These are phyloP conservation scores for Ophiostoma sp. DNA, from an alignment of 2,329 filamentous ascomycete genomes.

Conservation along the genomic window DNA sequence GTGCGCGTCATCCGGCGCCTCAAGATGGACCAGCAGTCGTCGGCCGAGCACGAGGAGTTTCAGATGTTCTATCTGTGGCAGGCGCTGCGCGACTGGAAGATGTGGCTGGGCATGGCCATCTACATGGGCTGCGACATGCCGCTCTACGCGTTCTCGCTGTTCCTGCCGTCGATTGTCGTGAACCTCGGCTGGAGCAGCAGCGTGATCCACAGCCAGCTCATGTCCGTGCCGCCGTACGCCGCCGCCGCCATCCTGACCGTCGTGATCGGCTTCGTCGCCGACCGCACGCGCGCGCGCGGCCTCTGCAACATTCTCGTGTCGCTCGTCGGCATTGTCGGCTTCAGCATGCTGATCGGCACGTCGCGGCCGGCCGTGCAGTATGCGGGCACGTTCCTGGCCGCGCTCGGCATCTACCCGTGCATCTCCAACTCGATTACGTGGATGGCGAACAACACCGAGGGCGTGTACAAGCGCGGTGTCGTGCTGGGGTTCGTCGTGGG, in stretches of 20 bases:
- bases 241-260: conserved; percentile 65
- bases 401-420: conserved; percentile 81
- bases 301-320: conserved; percentile 72
- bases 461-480: conserved; percentile 85
- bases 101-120: conserved; percentile 45
- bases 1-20: conserved; percentile 63
- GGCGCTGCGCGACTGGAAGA: conserved; percentile 73
- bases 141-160: conserved; percentile 48
- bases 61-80: conserved; percentile 64
- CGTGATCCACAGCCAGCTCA: conserved; percentile 60
- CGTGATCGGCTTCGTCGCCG: conserved; percentile 66
- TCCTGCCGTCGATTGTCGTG: conserved; percentile 54
- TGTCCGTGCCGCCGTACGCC: conserved; percentile 71
- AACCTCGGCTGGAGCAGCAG: conserved; percentile 38
- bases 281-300: conserved; percentile 66
- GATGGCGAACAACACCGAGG: conserved; percentile 82
- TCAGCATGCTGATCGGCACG: conserved; percentile 69
- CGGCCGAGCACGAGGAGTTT: conserved; percentile 64
- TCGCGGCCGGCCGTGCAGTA: conserved; percentile 65
- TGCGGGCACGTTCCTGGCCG: conserved; percentile 75
- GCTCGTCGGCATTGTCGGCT: conserved; percentile 67
- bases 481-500: conserved; percentile 84
- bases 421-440: conserved; percentile 85
- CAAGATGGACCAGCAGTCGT: conserved; percentile 61
- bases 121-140: conserved; percentile 46